A percentile compares a stretch with the other conserved stretches of the same genome.
These are phyloP conservation scores for Termitomyces sp. DNA, from an alignment of 768 basidiomycete genomes.

Conservation along the genomic window DNA sequence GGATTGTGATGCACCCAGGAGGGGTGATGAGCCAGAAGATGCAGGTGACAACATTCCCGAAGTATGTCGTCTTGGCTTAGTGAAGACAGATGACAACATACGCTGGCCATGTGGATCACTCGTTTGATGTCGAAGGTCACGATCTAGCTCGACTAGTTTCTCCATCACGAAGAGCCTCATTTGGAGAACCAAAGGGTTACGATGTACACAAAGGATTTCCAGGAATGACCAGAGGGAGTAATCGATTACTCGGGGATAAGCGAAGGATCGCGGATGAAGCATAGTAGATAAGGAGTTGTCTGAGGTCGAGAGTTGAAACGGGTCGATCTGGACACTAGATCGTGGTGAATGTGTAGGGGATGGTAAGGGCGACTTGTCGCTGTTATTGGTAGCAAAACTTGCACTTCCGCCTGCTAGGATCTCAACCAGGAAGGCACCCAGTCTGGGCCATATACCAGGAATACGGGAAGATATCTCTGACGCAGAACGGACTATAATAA, in stretches of 20 bases:
- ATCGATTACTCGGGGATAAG: slow-evolving; percentile 59
- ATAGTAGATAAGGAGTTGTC: slow-evolving; percentile 21
- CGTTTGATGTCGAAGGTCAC: slow-evolving; percentile 39
- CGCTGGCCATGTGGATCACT: slow-evolving; percentile 31
- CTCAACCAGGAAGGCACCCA: slow-evolving; percentile 49
- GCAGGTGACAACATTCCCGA: slow-evolving; percentile 43
- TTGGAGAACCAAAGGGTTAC: slow-evolving; percentile 61
- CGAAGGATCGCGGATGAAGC: slow-evolving; percentile 20
- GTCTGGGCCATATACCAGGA: slow-evolving; percentile 60
- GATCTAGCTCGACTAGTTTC: slow-evolving; percentile 52
- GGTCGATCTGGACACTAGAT: slow-evolving; percentile 38
- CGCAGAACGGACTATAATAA: slow-evolving; percentile 60
- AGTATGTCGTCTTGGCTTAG: slow-evolving; percentile 48
- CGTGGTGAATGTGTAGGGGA: slow-evolving; percentile 55
- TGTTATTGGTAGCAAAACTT: slow-evolving; percentile 46
- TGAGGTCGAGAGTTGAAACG: slow-evolving; percentile 22
- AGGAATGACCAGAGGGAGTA: slow-evolving; percentile 72
- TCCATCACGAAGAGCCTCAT: slow-evolving; percentile 65
- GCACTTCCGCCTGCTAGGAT: slow-evolving; percentile 59
- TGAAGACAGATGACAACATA: slow-evolving; percentile 50
- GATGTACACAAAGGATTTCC: slow-evolving; percentile 59
- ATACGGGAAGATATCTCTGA: slow-evolving; percentile 52
- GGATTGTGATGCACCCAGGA: slow-evolving; percentile 30
- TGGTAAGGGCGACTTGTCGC: slow-evolving; percentile 40
- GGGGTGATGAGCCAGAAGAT: slow-evolving; percentile 47